A percentile compares a stretch with the other conserved stretches of the same genome.
phyloP scores from a whole-genome alignment of 495 filamentous ascomycete species.

The Monascus purpureus region DNA sequence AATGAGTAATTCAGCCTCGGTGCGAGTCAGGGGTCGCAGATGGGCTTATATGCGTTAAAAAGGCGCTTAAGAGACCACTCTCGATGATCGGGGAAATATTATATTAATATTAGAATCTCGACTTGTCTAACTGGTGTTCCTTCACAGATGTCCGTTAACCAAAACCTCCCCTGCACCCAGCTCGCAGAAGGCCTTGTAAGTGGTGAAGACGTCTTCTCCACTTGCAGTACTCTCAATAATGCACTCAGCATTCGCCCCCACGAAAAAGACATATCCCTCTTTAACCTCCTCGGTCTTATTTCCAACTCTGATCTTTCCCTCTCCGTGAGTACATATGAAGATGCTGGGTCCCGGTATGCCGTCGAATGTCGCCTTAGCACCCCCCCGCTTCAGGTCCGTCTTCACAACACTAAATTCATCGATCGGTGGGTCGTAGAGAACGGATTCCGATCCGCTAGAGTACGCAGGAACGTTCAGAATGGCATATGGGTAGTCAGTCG shows the following conservation, averaged over 20 bases:
- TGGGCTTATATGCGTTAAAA: too few relatives aligned
- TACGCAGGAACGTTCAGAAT: conserved; percentile 68
- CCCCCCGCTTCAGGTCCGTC: conserved; percentile 53
- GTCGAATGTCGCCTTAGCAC: conserved; percentile 75
- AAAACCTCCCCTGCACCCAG: conserved; percentile 42
- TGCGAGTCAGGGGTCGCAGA: too few relatives aligned
- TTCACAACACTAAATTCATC: conserved; percentile 91
- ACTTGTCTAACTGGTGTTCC: too few relatives aligned
- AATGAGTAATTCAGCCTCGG: too few relatives aligned
- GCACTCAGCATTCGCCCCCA: conserved; percentile 79
- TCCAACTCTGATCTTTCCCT: conserved; percentile 73
- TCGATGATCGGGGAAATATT: too few relatives aligned
- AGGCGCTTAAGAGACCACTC: too few relatives aligned
- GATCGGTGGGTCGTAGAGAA: conserved; percentile 88
- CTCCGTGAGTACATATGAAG: conserved; percentile 73
- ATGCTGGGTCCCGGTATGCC: conserved; percentile 80
- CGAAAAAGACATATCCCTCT: conserved; percentile 80
- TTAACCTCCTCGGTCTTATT: conserved; percentile 57
- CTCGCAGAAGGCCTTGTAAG: conserved; percentile 94
- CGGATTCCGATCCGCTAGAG: conserved; percentile 49
- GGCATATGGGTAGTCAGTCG: conserved; percentile 68
- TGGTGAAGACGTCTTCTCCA: conserved; percentile 49
- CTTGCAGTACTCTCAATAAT: conserved; percentile 52
- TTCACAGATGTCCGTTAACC: conserved; percentile 27
- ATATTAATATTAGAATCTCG: too few relatives aligned